Percentiles rank a stretch among this genome's conserved stretches.
phyloP scores from a whole-genome alignment of 257 asterid species.

The Apocynum venetum region DNA sequence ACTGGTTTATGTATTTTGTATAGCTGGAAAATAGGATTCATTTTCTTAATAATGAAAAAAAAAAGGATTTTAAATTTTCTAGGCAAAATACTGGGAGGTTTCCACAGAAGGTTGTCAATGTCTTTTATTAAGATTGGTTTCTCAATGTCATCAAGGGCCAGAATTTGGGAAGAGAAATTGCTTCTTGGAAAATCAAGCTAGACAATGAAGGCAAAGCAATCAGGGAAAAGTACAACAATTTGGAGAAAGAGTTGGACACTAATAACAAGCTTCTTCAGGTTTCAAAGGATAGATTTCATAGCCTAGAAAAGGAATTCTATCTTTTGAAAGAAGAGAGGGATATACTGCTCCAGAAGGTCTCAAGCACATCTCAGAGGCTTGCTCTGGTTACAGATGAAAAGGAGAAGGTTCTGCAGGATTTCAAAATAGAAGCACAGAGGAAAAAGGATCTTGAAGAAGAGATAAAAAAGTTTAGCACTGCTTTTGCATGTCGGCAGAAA shows the following conservation, averaged over 20 bases:
- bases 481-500: conserved; percentile 58
- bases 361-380: conserved; percentile 47
- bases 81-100: background rate
- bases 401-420: conserved; percentile 51
- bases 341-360: conserved; percentile 27
- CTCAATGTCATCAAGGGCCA: conserved; percentile 57
- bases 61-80: too few relatives aligned
- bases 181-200: conserved; percentile 73
- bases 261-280: conserved; percentile 45
- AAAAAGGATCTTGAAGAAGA: conserved; percentile 77
- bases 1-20: background rate
- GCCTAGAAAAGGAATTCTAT: conserved; percentile 63
- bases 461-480: conserved; percentile 51
- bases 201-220: conserved; percentile 45
- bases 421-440: conserved; percentile 52
- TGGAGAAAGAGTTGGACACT: conserved; percentile 50
- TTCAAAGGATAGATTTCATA: conserved; percentile 49
- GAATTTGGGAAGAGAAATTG: conserved; percentile 64
- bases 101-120: conserved; percentile 1
- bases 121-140: conserved; percentile 13
- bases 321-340: conserved; percentile 64
- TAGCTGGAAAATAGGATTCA: background rate
- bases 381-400: conserved; percentile 49
- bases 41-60: background rate
- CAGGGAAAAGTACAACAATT: conserved; percentile 45